Conservation (phyloP, 139 green algal genomes). For the Astrephomene gubernaculifera region DNA sequence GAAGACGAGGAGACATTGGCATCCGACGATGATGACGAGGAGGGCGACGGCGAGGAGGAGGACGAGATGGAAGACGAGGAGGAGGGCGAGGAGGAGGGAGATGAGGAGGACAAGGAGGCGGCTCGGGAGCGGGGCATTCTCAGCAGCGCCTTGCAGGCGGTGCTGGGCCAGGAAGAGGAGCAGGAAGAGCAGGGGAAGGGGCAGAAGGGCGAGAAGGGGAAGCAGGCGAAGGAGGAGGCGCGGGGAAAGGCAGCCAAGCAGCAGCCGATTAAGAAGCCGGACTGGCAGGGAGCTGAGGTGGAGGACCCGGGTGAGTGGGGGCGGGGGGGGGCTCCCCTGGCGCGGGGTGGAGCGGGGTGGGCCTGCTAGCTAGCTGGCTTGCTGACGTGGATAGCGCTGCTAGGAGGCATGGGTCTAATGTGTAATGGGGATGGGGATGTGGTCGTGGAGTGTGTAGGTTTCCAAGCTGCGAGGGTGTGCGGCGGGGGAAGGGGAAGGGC, state of each 20-base stretch:
- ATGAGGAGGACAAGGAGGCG: slow-evolving; percentile 5
- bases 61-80: slow-evolving; percentile 16
- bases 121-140: slow-evolving; percentile 18
- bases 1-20: neutral
- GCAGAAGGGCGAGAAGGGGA: slow-evolving; percentile 5
- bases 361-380: no score
- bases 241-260: neutral
- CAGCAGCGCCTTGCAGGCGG: slow-evolving; percentile 4
- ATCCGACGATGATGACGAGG: slow-evolving; percentile 11
- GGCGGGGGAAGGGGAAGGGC: neutral
- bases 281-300: slow-evolving; percentile 17
- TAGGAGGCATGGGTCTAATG: no score
- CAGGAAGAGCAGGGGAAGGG: neutral
- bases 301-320: slow-evolving; percentile 1
- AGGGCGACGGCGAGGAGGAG: slow-evolving; percentile 29
- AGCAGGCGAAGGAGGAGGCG: slow-evolving; percentile 28
- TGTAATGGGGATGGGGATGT: no score
- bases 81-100: slow-evolving; percentile 9
- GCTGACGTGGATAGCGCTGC: no score
- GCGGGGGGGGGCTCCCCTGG: no score
- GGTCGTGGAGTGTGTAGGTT: no score
- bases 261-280: neutral
- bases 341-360: no score
- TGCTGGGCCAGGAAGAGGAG: slow-evolving; percentile 25
- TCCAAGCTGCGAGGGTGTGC: neutral